Evolutionary conservation across 495 filamentous ascomycete genomes (phyloP).

Genomic region (Astrothelium macrocarpum): DNA sequence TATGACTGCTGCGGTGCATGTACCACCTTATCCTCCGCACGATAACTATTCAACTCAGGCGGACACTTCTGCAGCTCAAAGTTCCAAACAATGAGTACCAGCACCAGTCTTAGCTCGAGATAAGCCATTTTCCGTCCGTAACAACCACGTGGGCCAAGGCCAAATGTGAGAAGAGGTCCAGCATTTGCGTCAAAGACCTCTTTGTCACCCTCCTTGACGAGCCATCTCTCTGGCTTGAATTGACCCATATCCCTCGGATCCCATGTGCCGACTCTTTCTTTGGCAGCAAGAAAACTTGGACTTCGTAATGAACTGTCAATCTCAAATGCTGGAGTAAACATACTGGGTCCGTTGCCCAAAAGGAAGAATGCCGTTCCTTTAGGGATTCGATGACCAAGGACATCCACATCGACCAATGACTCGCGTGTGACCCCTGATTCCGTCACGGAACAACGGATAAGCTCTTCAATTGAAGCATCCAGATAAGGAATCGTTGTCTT

Average conservation of each 20-base stretch:
- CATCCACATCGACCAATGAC: conserved; percentile 6
- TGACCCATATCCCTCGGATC: background rate
- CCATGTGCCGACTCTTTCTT: conserved; percentile 4
- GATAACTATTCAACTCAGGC: background rate
- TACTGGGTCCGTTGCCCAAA: conserved; percentile 9
- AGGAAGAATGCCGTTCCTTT: conserved; percentile 17
- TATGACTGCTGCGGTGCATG: conserved; percentile 14
- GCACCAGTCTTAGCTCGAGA: conserved; percentile 6
- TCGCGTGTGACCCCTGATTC: background rate
- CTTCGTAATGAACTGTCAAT: conserved; percentile 8
- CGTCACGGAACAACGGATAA: conserved; percentile 2
- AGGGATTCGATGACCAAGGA: conserved; percentile 14
- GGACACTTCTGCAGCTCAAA: conserved; percentile 9
- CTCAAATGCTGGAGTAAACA: background rate
- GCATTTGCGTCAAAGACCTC: conserved; percentile 7
- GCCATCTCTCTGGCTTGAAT: conserved; percentile 17
- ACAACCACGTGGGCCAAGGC: conserved; percentile 11
- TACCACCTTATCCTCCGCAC: conserved; percentile 4
- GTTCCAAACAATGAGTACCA: conserved; percentile 9
- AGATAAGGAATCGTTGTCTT: conserved; percentile 12
- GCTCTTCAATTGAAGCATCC: conserved; percentile 15
- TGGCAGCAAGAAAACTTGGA: conserved; percentile 1
- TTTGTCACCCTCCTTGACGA: conserved; percentile 6
- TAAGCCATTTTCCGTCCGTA: conserved; percentile 12
- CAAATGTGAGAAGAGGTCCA: conserved; percentile 11